A percentile compares a stretch with the other conserved stretches of the same genome.
phyloP scores from a whole-genome alignment of 2,329 filamentous ascomycete genomes.

The Colletotrichum godetiae region DNA sequence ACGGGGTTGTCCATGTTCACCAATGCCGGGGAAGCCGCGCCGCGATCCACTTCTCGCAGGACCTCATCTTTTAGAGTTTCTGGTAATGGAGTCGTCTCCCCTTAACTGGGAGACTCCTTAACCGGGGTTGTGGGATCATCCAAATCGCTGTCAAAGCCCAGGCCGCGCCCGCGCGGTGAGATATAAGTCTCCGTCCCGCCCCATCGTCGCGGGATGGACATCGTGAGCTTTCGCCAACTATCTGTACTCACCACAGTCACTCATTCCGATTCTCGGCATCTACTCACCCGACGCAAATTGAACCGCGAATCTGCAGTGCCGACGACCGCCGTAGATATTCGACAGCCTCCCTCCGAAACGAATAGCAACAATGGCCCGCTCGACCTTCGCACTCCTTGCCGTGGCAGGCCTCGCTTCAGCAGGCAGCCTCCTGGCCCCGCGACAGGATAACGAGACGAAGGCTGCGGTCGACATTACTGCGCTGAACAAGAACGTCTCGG shows the following conservation, averaged over 20 bases:
- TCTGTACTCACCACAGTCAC: neutral
- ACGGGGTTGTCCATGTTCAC: neutral
- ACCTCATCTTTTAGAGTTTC: neutral
- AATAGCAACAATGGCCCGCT: slow-evolving; percentile 2
- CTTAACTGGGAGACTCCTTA: neutral
- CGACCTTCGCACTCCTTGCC: neutral
- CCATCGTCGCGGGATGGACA: neutral
- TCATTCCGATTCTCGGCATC: neutral
- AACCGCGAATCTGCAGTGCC: neutral
- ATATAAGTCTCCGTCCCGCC: neutral
- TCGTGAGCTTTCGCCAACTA: neutral
- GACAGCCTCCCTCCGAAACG: neutral
- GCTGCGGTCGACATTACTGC: slow-evolving; percentile 17
- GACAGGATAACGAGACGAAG: neutral
- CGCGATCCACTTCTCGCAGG: slow-evolving; percentile 19
- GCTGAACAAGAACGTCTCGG: slow-evolving; percentile 27
- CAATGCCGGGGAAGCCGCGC: neutral
- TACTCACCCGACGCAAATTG: no score
- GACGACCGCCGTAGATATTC: neutral
- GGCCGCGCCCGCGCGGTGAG: no score
- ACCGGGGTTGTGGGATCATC: neutral
- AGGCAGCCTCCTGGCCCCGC: neutral
- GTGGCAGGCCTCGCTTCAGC: slow-evolving; percentile 20
- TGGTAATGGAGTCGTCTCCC: neutral
- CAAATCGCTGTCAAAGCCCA: no score